Conservation (phyloP, 106 monocot species). For the Apostasia ramifera region DNA sequence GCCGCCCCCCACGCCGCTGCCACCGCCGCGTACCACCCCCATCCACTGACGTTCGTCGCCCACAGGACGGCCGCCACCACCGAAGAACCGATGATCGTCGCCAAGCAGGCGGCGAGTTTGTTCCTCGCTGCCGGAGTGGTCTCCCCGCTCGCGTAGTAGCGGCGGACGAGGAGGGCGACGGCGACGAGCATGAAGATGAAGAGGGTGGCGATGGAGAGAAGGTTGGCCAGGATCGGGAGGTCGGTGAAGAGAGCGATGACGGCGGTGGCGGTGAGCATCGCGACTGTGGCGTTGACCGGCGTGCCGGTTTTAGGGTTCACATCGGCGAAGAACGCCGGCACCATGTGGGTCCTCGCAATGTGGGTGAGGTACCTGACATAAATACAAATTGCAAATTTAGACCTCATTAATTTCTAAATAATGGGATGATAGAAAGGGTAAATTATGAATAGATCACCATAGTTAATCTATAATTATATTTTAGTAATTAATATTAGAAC, state of each 20-base stretch:
- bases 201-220: conserved; percentile 19
- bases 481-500: too few relatives aligned
- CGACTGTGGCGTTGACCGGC: conserved; percentile 12
- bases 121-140: conserved; percentile 3
- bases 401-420: too few relatives aligned
- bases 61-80: not conserved
- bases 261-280: conserved; percentile 11
- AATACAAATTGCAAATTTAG: too few relatives aligned
- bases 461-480: too few relatives aligned
- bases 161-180: conserved; percentile 17
- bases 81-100: conserved; percentile 8
- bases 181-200: conserved; percentile 20
- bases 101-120: conserved; percentile 6
- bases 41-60: conserved; percentile 1
- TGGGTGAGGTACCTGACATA: conserved; percentile 7
- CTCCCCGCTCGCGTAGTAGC: conserved; percentile 14
- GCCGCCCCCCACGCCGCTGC: not conserved
- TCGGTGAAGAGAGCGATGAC: conserved; percentile 17
- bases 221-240: conserved; percentile 12
- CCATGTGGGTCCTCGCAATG: conserved; percentile 23
- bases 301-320: conserved; percentile 13
- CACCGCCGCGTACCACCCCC: conserved; percentile 3
- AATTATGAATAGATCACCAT: too few relatives aligned
- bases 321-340: conserved; percentile 6
- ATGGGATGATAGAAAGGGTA: too few relatives aligned